Evolutionary conservation across 441 rosid genomes (phyloP), one percentile per base, ranked within the genome.

Genomic region (Populus trichocarpa): DNA sequence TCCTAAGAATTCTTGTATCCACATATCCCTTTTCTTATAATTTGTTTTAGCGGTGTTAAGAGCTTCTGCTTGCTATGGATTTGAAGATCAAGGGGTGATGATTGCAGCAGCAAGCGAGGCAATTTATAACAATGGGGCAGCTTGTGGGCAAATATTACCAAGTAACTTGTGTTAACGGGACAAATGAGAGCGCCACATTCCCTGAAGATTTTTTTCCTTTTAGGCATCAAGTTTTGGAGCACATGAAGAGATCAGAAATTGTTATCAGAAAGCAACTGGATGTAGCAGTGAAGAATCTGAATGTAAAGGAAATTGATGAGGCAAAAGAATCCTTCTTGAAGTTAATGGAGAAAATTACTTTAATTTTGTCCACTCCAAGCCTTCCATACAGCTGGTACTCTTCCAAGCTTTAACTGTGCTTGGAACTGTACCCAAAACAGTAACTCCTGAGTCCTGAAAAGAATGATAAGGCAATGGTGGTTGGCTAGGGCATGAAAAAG

Each of bases 371-470:
- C 98, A 94, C 61, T 91, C 82, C 38, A 91, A 84, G 61, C 94
- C 93, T 81, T 88, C 90, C 95, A 90, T 77, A 69, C 91, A 88
- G 77, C 83, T 84, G 32, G 84, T 81, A 71, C 87, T 90, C 87
- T 84, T 93, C 98, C 97, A 94, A 42, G 91, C 72, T 84, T 93
- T 94, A 68, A 94, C 98, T 64, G 90, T 80, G 83, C 94, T 93
- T 2, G 97, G 97, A 83, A 93, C 92, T 3, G 96, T 90, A 67
- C 97, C 97, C 83, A 91, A 82, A 83, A 85, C 12, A 22, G 92
- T 90, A 81, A 93, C 97, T 82, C 94, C 92, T 3, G 97, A 94
- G 86, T 90, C 97, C 99, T 93, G 83, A 80, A 82, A 4, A 68
- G 68, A 20, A 66, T 68, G 23, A 67, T 30, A 35, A 80, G 9